Evolutionary conservation across 495 filamentous ascomycete genomes (phyloP), one percentile per base, ranked within the genome.

Genomic region (Annulohypoxylon stygium): DNA sequence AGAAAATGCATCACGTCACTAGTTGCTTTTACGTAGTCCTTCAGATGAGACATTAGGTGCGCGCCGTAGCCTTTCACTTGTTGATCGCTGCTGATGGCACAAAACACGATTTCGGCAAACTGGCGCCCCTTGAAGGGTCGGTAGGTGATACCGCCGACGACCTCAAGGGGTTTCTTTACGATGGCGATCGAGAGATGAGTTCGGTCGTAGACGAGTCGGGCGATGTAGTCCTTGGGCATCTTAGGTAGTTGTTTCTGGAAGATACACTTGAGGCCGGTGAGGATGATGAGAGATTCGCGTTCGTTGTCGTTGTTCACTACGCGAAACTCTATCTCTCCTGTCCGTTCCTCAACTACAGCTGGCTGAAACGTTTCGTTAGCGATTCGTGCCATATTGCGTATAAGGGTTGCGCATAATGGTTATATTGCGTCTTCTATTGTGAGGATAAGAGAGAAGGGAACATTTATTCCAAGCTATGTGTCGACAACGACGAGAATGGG

Each of bases 141-240:
- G 81, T 97, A 99, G 23, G 97, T 98, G 74, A 99, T 98, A 8
- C 96, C 96, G 55, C 93, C 95, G 23, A 98, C 93, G 10, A 98
- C 95, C 78, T 97, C 94, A 47, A 97, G 81, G 2, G 95, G 95
- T 75, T 97, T 94, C 84, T 98, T 98, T 60, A 99, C 93, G 74
- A 99, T 98, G 25, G 97, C 96, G 74, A 99, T 97, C 4, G 93
- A 97, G 36, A 98, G 79, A 85, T 99, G 96, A 20, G 96, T 97
- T 34, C 96, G 90, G 81, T 99, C 96, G 80, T 99, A 99, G 33
- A 99, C 96, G 7, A 99, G 88, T 25, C 96, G 90, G 18, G 96
- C 96, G 67, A 99, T 98, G 79, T 99, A 99, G 75, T 98, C 95
- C 81, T 97, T 97, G 0, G 96, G 96, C 96, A 99, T 99, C 81